Percentiles rank a stretch among this genome's conserved stretches.
Conservation (phyloP, 2,329 filamentous ascomycete genomes). For the Colletotrichum gloeosporioides region DNA sequence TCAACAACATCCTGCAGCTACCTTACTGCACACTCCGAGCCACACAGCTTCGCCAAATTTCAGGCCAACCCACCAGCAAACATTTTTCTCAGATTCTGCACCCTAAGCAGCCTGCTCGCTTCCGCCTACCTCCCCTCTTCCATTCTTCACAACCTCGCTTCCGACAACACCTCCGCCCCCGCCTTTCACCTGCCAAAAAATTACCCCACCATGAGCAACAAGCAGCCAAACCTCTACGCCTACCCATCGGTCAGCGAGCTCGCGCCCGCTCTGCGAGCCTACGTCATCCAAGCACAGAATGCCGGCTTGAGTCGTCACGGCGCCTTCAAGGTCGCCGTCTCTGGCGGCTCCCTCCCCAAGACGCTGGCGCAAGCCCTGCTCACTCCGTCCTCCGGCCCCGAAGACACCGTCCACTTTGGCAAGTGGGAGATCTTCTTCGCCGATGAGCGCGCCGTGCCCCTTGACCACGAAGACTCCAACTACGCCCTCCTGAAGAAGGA, state of each 20-base stretch:
- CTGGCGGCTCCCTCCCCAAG: constrained; percentile 90
- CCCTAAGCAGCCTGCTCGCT: background rate
- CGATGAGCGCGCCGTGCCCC: constrained; percentile 92
- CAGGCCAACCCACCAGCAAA: background rate
- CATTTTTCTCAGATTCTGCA: background rate
- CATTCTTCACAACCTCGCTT: constrained; percentile 12
- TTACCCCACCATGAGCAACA: constrained; percentile 50
- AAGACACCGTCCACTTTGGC: constrained; percentile 75
- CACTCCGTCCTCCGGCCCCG: constrained; percentile 48
- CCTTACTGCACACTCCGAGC: background rate
- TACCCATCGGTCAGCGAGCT: constrained; percentile 75
- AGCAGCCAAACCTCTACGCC: constrained; percentile 77
- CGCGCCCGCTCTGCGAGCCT: constrained; percentile 78
- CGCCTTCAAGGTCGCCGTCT: constrained; percentile 90
- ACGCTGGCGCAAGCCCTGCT: constrained; percentile 87
- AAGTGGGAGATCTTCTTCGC: constrained; percentile 99
- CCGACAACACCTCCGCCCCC: constrained; percentile 11
- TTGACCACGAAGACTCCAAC: constrained; percentile 93
- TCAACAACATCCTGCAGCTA: constrained; percentile 1
- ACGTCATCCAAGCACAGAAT: constrained; percentile 83
- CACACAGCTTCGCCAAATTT: constrained; percentile 1
- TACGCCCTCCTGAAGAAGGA: constrained; percentile 87
- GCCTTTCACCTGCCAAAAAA: constrained; percentile 4
- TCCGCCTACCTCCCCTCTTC: background rate
- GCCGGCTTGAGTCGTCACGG: constrained; percentile 80